Conservation (phyloP, 305 asterid species). For the Fraxinus albicans region DNA sequence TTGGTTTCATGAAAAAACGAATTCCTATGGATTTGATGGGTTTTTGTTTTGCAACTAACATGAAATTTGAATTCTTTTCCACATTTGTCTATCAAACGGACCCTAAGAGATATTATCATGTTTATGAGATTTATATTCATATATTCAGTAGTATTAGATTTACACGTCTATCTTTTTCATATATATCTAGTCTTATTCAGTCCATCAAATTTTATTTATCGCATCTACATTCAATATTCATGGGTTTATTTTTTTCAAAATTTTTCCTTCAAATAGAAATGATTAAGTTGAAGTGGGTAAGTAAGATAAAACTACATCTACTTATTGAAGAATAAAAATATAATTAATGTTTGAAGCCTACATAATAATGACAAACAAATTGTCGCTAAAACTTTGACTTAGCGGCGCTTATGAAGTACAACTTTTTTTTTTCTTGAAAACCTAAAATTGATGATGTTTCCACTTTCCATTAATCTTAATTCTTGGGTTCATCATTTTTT, state of each 20-base stretch:
- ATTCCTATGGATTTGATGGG: too few relatives aligned
- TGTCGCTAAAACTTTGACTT: slow-evolving; percentile 26
- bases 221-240: neutral
- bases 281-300: neutral
- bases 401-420: slow-evolving; percentile 14
- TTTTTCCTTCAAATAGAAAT: neutral
- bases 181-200: neutral
- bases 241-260: neutral
- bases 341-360: slow-evolving; percentile 12
- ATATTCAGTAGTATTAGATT: neutral
- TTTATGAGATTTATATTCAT: neutral
- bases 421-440: neutral
- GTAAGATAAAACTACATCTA: neutral
- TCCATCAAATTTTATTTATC: neutral
- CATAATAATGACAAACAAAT: slow-evolving; percentile 20
- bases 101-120: neutral
- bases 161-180: neutral
- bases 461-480: slow-evolving; percentile 3
- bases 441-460: slow-evolving; percentile 1
- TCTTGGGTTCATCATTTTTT: neutral
- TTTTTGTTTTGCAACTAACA: too few relatives aligned
- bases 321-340: neutral
- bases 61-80: too few relatives aligned
- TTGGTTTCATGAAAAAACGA: too few relatives aligned
- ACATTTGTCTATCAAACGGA: too few relatives aligned